Percentiles rank a stretch among this genome's conserved stretches.
phyloP scores from a whole-genome alignment of 2,329 filamentous ascomycete species.

The Aspergillus hiratsukae region DNA sequence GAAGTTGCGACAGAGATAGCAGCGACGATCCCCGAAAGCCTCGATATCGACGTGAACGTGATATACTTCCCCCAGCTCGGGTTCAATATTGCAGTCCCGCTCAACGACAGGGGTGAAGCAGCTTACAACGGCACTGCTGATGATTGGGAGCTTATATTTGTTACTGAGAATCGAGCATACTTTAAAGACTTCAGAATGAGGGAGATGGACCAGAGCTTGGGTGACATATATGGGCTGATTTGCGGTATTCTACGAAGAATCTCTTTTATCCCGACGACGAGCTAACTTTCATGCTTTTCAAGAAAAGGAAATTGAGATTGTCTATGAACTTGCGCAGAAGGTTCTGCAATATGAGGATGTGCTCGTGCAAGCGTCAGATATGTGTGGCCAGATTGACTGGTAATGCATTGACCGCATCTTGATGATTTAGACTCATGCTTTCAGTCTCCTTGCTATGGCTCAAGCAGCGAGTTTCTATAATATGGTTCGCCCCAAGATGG shows the following conservation, averaged over 20 bases:
- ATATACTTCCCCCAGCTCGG: slow-evolving; percentile 90
- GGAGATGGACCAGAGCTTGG: slow-evolving; percentile 74
- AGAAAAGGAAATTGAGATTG: slow-evolving; percentile 87
- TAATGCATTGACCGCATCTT: slow-evolving; percentile 15
- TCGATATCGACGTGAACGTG: slow-evolving; percentile 61
- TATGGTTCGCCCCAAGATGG: slow-evolving; percentile 66
- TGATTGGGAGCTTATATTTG: slow-evolving; percentile 74
- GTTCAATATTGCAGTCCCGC: slow-evolving; percentile 72
- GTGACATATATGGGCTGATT: slow-evolving; percentile 80
- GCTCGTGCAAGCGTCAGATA: slow-evolving; percentile 66
- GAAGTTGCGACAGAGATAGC: slow-evolving; percentile 63
- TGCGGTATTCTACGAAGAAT: slow-evolving; percentile 52
- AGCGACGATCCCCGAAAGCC: slow-evolving; percentile 55
- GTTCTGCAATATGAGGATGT: slow-evolving; percentile 65
- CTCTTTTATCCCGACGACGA: not conserved
- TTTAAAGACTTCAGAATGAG: slow-evolving; percentile 83
- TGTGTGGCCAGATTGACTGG: slow-evolving; percentile 80
- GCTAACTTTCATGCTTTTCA: not conserved
- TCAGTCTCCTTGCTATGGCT: slow-evolving; percentile 71
- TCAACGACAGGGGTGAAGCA: slow-evolving; percentile 57
- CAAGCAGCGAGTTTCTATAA: slow-evolving; percentile 71
- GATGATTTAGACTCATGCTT: slow-evolving; percentile 14
- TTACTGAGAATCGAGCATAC: slow-evolving; percentile 65
- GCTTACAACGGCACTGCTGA: slow-evolving; percentile 62
- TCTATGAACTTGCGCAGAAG: slow-evolving; percentile 68